Base-by-base conservation (phyloP, 805 yeast genomes). In the Pichia sporocuriosa region DNA sequence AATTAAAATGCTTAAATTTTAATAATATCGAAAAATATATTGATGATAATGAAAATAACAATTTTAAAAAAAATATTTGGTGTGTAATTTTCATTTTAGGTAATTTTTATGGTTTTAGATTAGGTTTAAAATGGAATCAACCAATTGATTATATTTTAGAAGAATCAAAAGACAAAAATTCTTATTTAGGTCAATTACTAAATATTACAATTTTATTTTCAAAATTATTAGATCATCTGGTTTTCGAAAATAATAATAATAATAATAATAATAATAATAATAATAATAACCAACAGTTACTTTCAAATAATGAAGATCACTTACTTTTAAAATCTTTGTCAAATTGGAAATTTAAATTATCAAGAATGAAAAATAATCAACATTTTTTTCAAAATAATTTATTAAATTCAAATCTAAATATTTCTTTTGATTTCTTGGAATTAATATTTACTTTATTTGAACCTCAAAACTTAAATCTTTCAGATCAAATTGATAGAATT, bases 101-200 rank as follows among this genome's bases (percentile, higher is more conserved):
- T 13, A 53, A 51, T 26, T 32, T 55, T 11, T 51, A 54, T 30
- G 54, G 59, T 9, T 49, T 56, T 23, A 47, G 49, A 40, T 40
- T 52, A 17, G 63, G 63, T 8, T 25, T 52, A n/a, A 48, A 49
- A 30, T 59, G 63, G 62, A 37, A 38, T n/a, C 32, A 45, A 15
- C 38, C 47, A 6, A 9, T 49, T 21, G 55, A 54, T 37, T 48
- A 30, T 28, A 33, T 50, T 6, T 32, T 55, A 26, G 52, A 55
- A 23, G 39, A 39, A 20, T 49, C 39, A 16, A 43, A 50, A 23
- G 23, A 30, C 13, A 46, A 50, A 26, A 32, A 40, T 15, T 39
- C 49, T 4, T 55, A 48, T 27, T 30, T 50, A 19, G 53, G 53
- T 4, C 43, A 46, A 25, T 34, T 57, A 15, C 41, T 59, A 4